phyloP scores from a whole-genome alignment of 306 rosid species.

The Acacia melanoxylon region DNA sequence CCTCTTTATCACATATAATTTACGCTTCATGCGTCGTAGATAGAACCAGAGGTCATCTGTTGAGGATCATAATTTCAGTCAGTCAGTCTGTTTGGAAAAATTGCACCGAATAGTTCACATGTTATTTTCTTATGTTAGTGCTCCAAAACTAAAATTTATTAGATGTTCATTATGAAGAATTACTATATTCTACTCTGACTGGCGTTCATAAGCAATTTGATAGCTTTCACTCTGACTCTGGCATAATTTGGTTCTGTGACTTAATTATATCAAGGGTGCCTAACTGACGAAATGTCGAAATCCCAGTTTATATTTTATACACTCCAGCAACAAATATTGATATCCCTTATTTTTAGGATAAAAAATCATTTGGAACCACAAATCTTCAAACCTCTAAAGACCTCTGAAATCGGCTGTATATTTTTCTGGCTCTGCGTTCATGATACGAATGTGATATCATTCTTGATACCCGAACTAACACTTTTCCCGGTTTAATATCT shows the following conservation, averaged over 20 bases:
- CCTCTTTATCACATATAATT: background rate
- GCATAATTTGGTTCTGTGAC: background rate
- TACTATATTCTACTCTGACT: background rate
- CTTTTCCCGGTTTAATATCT: background rate
- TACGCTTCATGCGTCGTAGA: background rate
- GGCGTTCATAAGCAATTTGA: background rate
- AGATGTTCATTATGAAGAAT: background rate
- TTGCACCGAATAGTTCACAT: background rate
- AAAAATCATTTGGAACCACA: background rate
- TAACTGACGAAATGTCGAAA: background rate
- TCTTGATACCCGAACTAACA: background rate
- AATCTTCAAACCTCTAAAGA: background rate
- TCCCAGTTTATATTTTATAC: background rate
- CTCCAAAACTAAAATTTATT: background rate
- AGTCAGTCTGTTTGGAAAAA: background rate
- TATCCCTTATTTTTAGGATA: background rate
- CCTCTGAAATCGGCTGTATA: background rate
- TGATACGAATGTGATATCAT: background rate
- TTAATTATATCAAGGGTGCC: background rate
- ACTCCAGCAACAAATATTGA: background rate
- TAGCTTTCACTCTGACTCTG: background rate
- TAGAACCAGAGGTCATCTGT: background rate
- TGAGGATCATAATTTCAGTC: background rate
- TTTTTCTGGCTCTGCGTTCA: slow-evolving; percentile 1
- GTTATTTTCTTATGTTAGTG: background rate